Percentiles rank a stretch among this genome's conserved stretches.
These are phyloP conservation scores for Mallotus nudiflorus DNA, from an alignment of 345 rosid species.

Conservation along the genomic window DNA sequence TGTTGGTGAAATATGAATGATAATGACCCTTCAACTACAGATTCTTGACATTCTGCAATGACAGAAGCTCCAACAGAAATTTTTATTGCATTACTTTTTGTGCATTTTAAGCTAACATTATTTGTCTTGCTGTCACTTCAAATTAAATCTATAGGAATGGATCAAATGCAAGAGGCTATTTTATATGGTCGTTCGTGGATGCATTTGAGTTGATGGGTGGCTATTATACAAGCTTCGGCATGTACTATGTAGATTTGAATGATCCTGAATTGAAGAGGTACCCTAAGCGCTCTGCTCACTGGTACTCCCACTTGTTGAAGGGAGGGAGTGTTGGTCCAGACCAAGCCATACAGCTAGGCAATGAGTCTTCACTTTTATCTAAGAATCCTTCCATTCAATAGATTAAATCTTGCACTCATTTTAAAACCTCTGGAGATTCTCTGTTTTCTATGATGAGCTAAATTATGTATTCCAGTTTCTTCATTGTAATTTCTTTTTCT, in stretches of 20 bases:
- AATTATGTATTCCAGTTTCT: no score
- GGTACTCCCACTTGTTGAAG: slow-evolving; percentile 47
- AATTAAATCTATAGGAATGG: slow-evolving; percentile 39
- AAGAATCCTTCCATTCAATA: background rate
- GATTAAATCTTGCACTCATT: no score
- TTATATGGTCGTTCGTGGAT: slow-evolving; percentile 51
- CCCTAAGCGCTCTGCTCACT: slow-evolving; percentile 56
- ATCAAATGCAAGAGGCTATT: slow-evolving; percentile 47
- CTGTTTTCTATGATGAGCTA: no score
- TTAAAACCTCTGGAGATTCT: no score
- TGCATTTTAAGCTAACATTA: background rate
- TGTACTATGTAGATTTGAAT: slow-evolving; percentile 46
- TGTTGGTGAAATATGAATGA: no score
- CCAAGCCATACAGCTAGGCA: slow-evolving; percentile 17
- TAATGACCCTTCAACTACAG: no score
- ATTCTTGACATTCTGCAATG: no score
- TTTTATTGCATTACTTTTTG: no score
- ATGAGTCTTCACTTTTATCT: background rate
- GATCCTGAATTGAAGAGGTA: slow-evolving; percentile 42
- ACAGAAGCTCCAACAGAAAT: no score
- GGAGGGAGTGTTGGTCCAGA: slow-evolving; percentile 26
- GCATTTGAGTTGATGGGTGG: slow-evolving; percentile 41
- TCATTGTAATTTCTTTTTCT: no score
- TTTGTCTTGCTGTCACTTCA: background rate
- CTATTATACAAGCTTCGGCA: slow-evolving; percentile 37